Conservation (phyloP, 768 basidiomycete genomes). For the Lyophyllum decastes region DNA sequence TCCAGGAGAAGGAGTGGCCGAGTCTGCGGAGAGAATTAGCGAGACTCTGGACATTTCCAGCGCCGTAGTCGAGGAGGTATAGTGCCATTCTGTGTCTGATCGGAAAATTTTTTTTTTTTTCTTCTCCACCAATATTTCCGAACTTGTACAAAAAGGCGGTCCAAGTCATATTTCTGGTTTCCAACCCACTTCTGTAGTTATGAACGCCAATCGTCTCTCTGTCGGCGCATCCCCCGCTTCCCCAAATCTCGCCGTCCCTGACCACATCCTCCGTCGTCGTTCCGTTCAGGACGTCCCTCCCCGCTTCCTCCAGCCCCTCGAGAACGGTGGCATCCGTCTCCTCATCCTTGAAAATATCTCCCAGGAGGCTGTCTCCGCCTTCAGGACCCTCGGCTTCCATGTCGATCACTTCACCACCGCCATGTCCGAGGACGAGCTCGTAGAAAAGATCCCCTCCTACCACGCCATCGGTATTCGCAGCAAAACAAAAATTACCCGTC, state of each 20-base stretch:
- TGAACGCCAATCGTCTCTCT: constrained; percentile 45
- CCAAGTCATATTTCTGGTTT: too few relatives aligned
- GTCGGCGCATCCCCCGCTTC: constrained; percentile 57
- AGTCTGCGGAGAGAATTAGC: constrained; percentile 88
- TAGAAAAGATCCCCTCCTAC: constrained; percentile 79
- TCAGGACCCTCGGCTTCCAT: constrained; percentile 83
- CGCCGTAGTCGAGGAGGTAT: constrained; percentile 95
- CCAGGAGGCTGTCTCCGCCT: constrained; percentile 79
- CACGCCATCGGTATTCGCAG: constrained; percentile 96
- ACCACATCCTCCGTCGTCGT: constrained; percentile 39
- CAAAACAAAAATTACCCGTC: constrained; percentile 95
- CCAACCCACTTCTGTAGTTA: too few relatives aligned
- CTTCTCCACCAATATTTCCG: background rate
- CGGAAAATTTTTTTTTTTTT: constrained; percentile 15
- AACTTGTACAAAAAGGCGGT: constrained; percentile 5
- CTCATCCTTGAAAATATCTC: constrained; percentile 96
- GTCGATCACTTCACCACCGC: constrained; percentile 89
- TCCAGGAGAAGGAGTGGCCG: constrained; percentile 89
- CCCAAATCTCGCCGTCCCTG: constrained; percentile 36
- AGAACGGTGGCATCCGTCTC: constrained; percentile 79
- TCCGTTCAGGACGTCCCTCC: constrained; percentile 44
- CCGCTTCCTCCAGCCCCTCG: constrained; percentile 74
- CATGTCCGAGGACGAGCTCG: constrained; percentile 90
- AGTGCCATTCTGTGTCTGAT: constrained; percentile 42
- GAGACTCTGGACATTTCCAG: constrained; percentile 91